phyloP scores from a whole-genome alignment of 148 eudicot genomes.

The Rheum nobile region DNA sequence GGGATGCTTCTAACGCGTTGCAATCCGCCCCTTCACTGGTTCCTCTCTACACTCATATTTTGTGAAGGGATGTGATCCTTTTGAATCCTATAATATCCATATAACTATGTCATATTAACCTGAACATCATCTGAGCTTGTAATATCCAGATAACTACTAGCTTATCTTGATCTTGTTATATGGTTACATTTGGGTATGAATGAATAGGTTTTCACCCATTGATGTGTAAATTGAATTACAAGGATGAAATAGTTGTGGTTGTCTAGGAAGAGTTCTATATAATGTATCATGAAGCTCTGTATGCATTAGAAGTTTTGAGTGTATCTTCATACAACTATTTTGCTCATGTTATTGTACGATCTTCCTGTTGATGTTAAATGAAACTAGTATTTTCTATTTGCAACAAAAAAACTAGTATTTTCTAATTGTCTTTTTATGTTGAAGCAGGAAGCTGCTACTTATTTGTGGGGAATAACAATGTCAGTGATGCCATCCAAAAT shows the following conservation, averaged over 20 bases:
- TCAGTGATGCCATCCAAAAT: constrained; percentile 8
- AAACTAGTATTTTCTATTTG: too few relatives aligned
- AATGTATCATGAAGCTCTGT: background rate
- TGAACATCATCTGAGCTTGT: too few relatives aligned
- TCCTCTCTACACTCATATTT: too few relatives aligned
- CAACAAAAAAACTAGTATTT: background rate
- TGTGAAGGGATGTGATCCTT: too few relatives aligned
- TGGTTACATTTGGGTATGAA: background rate
- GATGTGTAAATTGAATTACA: background rate
- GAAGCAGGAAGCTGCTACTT: constrained; percentile 13
- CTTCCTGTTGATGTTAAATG: background rate
- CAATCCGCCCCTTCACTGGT: too few relatives aligned
- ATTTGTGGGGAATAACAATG: constrained; percentile 13
- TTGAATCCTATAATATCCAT: too few relatives aligned
- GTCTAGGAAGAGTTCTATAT: too few relatives aligned
- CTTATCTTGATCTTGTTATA: background rate
- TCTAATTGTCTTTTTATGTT: background rate
- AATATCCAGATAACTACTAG: too few relatives aligned
- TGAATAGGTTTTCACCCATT: background rate
- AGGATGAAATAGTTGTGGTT: background rate
- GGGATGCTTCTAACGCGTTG: too few relatives aligned
- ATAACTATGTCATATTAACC: too few relatives aligned
- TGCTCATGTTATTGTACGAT: background rate
- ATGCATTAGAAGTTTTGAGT: background rate
- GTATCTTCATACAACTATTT: background rate